Evolutionary conservation across 805 yeast species (phyloP).

Genomic region (Jamesozyma spencerorum): DNA sequence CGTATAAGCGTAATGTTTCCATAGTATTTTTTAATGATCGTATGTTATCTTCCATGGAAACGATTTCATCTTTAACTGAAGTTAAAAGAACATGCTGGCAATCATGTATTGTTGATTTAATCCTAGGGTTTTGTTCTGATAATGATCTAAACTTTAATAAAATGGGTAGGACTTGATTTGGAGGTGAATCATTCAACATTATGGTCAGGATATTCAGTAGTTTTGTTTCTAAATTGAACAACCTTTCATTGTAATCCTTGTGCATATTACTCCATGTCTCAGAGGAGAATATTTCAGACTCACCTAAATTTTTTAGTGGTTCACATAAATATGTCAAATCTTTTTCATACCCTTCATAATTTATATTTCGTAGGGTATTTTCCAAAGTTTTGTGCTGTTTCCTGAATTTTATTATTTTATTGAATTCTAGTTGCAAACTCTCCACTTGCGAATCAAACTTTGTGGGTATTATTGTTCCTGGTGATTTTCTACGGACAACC

Average conservation of each 20-base stretch:
- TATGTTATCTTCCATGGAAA: conserved; percentile 34
- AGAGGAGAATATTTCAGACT: conserved; percentile 26
- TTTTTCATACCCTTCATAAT: conserved; percentile 14
- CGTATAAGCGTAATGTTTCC: conserved; percentile 22
- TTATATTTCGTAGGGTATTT: conserved; percentile 25
- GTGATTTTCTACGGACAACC: conserved; percentile 41
- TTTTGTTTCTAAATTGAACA: conserved; percentile 37
- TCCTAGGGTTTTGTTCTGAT: conserved; percentile 39
- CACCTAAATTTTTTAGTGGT: conserved; percentile 32
- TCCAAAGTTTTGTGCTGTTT: conserved; percentile 43
- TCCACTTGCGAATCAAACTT: conserved; percentile 27
- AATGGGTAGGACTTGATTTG: conserved; percentile 43
- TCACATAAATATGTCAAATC: conserved; percentile 37
- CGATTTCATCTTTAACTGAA: conserved; percentile 41
- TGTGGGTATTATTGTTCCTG: background rate
- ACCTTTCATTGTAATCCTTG: conserved; percentile 34
- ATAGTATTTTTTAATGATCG: conserved; percentile 21
- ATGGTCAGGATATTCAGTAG: conserved; percentile 35
- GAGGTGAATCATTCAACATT: conserved; percentile 30
- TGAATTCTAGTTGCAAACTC: conserved; percentile 36
- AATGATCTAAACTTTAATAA: conserved; percentile 43
- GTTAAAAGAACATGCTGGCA: conserved; percentile 45
- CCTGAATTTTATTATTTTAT: conserved; percentile 33
- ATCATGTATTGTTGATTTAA: conserved; percentile 50
- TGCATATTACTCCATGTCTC: conserved; percentile 35